Percentiles rank a stretch among this genome's conserved stretches.
phyloP scores from a whole-genome alignment of 345 rosid genomes.

The Brassica carinata region DNA sequence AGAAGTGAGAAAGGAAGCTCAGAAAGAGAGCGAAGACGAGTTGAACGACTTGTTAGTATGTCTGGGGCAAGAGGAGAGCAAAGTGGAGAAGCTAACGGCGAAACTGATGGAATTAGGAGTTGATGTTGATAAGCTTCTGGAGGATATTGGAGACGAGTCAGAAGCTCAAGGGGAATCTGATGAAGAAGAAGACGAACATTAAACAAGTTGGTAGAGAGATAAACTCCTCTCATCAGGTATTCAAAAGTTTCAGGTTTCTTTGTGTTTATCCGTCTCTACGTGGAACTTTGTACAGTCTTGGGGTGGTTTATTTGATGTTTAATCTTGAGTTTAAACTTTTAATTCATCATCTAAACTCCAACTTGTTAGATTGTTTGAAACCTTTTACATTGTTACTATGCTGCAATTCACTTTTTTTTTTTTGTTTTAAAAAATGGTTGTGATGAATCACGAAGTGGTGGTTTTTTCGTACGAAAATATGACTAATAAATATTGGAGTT shows the following conservation, averaged over 20 bases:
- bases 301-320: conserved; percentile 2
- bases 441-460: too few relatives aligned
- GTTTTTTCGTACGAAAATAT: too few relatives aligned
- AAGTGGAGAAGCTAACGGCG: conserved; percentile 79
- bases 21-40: conserved; percentile 92
- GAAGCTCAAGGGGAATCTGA: conserved; percentile 76
- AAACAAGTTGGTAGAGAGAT: conserved; percentile 25
- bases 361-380: conserved; percentile 16
- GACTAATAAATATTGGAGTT: too few relatives aligned
- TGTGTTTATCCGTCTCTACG: background rate
- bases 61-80: conserved; percentile 97
- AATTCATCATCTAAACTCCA: background rate
- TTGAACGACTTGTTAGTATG: conserved; percentile 93
- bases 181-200: conserved; percentile 64
- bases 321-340: background rate
- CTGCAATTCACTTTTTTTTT: background rate
- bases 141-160: conserved; percentile 82
- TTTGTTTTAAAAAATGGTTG: too few relatives aligned
- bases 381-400: background rate
- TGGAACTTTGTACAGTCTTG: conserved; percentile 33
- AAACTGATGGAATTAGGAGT: conserved; percentile 82
- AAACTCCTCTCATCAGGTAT: conserved; percentile 9
- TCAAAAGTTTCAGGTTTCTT: background rate
- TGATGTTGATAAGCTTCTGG: conserved; percentile 79
- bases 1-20: conserved; percentile 93